Evolutionary conservation across 352 stramenopile species (phyloP), one percentile per base, ranked within the genome.

Genomic region (Phytopythium montanum): DNA sequence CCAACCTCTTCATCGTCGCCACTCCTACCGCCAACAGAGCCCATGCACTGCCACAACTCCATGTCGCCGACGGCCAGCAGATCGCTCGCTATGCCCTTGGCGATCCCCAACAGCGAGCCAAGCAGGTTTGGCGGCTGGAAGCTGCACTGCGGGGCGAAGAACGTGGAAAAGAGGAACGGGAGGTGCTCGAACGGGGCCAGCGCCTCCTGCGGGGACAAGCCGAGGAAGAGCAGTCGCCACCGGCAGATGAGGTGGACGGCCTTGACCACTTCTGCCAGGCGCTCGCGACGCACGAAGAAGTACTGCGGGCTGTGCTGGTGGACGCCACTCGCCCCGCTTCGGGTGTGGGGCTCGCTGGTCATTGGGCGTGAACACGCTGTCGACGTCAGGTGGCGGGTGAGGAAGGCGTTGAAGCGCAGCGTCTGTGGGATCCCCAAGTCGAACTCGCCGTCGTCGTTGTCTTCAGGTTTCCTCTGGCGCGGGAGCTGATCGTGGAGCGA

Each of bases 181-280:
- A 83, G 50, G 18, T 90, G 81, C 29, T 81, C 61, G 42, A 91
- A 91, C 6, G 79, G 79, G 2, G 70, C 74, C 3, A 81, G 38
- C 0, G 79, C 79, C 31, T 87, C 73, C 4, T 64, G 58, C 2
- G 79, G 68, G 14, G 71, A 64, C 0, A 89, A 56, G 1, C 70
- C 57, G 8, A 91, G 79, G 19, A 72, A 70, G 26, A 91, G 38
- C 23, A 91, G 54, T 1, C 81, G 68, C 81, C 81, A 91, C 41
- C 74, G 70, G 41, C 77, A 83, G 46, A 91, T 79, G 31, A 91
- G 59, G 44, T 85, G 69, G 34, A 88, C 69, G 3, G 51, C 63
- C 53, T 64, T 66, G 0, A 65, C 69, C 60, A 88, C 76, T 18
- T 75, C 62, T 16, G 69, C 65, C 19, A 72, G 61, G 34, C 72